These are phyloP conservation scores for Cercophora newfieldiana DNA, from an alignment of 495 filamentous ascomycete species.

Conservation along the genomic window DNA sequence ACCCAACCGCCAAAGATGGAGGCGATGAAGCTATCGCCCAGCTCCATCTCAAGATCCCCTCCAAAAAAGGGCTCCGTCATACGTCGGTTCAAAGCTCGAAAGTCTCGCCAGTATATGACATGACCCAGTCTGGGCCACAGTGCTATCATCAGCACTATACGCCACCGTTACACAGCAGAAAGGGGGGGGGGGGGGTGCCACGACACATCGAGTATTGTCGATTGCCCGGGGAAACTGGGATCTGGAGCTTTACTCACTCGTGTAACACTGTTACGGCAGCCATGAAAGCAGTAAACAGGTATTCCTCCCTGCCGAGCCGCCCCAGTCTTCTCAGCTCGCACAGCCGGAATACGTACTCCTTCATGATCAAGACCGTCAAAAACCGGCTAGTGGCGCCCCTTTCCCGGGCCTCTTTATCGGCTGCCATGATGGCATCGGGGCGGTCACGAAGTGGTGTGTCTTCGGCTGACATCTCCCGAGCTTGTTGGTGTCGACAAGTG, in stretches of 20 bases:
- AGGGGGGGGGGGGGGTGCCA: background rate
- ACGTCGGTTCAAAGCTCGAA: conserved; percentile 32
- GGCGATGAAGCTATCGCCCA: conserved; percentile 42
- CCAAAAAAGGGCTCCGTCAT: conserved; percentile 44
- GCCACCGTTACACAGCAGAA: background rate
- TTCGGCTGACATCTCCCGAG: background rate
- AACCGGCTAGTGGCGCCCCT: conserved; percentile 15
- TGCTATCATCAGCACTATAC: conserved; percentile 5
- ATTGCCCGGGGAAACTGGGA: background rate
- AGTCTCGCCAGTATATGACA: conserved; percentile 41
- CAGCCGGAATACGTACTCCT: conserved; percentile 35
- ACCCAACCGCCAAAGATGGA: conserved; percentile 42
- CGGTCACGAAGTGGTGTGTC: conserved; percentile 20
- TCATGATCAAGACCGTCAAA: conserved; percentile 36
- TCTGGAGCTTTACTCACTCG: conserved; percentile 32
- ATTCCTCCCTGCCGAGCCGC: conserved; percentile 36
- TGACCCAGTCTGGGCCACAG: conserved; percentile 35
- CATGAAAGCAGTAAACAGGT: conserved; percentile 43
- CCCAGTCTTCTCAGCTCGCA: conserved; percentile 30
- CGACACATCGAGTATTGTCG: background rate
- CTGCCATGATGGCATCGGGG: conserved; percentile 31
- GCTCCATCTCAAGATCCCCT: conserved; percentile 43
- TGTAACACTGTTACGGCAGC: conserved; percentile 41
- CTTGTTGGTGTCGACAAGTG: conserved; percentile 36
- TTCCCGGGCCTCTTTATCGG: conserved; percentile 24